These are phyloP conservation scores for Fusarium floridanum DNA, from an alignment of 2,329 filamentous ascomycete species.

Conservation along the genomic window DNA sequence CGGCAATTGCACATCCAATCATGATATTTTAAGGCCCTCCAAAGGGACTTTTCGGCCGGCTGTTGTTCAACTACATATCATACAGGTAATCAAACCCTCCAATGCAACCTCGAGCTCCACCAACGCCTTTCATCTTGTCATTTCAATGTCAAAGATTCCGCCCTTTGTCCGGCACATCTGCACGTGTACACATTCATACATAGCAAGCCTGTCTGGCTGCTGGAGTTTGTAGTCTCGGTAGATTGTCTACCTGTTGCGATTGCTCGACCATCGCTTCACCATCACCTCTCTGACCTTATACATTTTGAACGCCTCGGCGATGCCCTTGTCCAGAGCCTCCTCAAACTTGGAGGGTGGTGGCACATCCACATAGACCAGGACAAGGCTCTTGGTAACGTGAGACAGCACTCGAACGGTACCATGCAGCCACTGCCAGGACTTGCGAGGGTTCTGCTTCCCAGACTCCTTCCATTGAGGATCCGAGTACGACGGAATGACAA, in stretches of 20 bases:
- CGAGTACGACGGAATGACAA: conserved; percentile 86
- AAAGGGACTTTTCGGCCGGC: conserved; percentile 3
- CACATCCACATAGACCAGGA: conserved; percentile 92
- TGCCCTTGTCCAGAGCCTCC: conserved; percentile 62
- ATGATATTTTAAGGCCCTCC: not conserved
- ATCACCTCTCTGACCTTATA: conserved; percentile 87
- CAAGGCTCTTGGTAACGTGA: conserved; percentile 89
- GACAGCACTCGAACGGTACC: conserved; percentile 89
- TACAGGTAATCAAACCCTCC: not conserved
- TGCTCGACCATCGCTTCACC: conserved; percentile 86
- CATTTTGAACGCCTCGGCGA: conserved; percentile 72
- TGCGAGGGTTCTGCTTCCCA: conserved; percentile 62
- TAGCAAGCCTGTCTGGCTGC: not conserved
- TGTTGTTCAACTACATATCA: conserved; percentile 7
- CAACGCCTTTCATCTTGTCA: conserved; percentile 26
- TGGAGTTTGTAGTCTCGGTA: not conserved
- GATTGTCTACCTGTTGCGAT: conserved; percentile 69
- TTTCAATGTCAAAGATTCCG: not conserved
- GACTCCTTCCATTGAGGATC: conserved; percentile 77
- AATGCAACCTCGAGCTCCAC: conserved; percentile 8
- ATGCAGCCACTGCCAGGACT: conserved; percentile 87
- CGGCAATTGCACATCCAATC: conserved; percentile 4
- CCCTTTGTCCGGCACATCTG: not conserved
- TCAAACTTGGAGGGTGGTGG: conserved; percentile 72
- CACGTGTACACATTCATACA: conserved; percentile 22